Base-by-base conservation (phyloP, 2,329 filamentous ascomycete genomes). In the Exophiala calicioides region DNA sequence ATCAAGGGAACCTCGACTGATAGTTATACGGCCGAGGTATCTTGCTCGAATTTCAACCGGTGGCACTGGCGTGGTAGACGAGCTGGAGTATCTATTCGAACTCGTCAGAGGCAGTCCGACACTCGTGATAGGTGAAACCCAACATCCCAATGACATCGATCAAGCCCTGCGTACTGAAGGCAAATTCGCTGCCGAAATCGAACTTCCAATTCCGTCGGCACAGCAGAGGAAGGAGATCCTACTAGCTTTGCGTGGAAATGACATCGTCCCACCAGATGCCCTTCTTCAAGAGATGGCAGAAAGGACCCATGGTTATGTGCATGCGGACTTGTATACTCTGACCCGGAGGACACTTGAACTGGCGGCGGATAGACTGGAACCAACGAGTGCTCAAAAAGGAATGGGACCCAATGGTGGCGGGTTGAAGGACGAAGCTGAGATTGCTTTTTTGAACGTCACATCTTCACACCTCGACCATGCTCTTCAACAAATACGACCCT, bases 291-390 rank as follows among this genome's bases (percentile, higher is more conserved):
- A 75, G 13, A 70, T 95, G 32, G 85, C 85, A 31, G 80, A 86
- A 52, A 80, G 82, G 45, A 94, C 90, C 0, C 90, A 96, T 61
- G 91, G 90, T 3, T 96, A 88, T 65, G 94, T 88, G 23, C 86
- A 86, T 3, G 78, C 79, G 1, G 90, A 96, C 63, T 72, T 96
- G 1, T 71, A 74, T n/a, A 78, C 76, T 10, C 72, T 96, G 0
- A 72, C 86, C 36, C 68, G 77, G 36, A 66, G 75, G 33, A 78
- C 82, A 8, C 24, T 59, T 12, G 44, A 58, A 18, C 23, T 54
- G 2, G 50, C 52, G 9, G 27, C 39, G 3, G 47, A 56, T 24
- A 18, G 46, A 16, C 8, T 24, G 8, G 29, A 21, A 21, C 13
- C 29, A 15, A 13, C 4, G 16, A 34, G 21, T 3, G 13, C 18